phyloP scores from a whole-genome alignment of 768 basidiomycete species.

The Agaricus sinodeliciosus region DNA sequence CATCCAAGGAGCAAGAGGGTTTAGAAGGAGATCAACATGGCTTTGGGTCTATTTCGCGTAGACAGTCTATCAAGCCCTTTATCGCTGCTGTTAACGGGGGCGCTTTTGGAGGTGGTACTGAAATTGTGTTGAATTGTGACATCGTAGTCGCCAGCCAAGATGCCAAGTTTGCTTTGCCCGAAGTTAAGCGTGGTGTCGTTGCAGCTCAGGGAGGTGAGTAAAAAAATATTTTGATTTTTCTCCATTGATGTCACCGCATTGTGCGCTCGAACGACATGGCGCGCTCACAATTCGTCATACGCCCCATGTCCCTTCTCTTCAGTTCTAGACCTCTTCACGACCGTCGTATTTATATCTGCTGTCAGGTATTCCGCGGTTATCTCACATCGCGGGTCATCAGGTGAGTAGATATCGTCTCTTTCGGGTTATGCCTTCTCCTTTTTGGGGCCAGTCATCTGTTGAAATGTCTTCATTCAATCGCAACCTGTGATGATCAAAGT shows the following conservation, averaged over 20 bases:
- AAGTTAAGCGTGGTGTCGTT: constrained; percentile 72
- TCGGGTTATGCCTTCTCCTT: background rate
- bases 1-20: constrained; percentile 35
- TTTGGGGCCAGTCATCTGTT: background rate
- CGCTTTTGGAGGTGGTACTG: constrained; percentile 60
- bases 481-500: constrained; percentile 5
- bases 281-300: background rate
- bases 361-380: constrained; percentile 62
- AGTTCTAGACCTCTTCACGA: background rate
- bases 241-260: background rate
- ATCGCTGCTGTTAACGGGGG: constrained; percentile 80
- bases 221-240: background rate
- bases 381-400: constrained; percentile 67
- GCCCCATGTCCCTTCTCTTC: background rate
- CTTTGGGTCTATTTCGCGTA: constrained; percentile 69
- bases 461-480: background rate
- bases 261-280: background rate
- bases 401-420: constrained; percentile 24
- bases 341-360: constrained; percentile 2
- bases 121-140: constrained; percentile 72
- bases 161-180: constrained; percentile 68
- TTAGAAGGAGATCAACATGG: constrained; percentile 41
- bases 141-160: constrained; percentile 62
- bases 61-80: constrained; percentile 63
- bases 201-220: constrained; percentile 63